phyloP scores from a whole-genome alignment of 139 green algal genomes.

The Auxenochlorella protothecoides region DNA sequence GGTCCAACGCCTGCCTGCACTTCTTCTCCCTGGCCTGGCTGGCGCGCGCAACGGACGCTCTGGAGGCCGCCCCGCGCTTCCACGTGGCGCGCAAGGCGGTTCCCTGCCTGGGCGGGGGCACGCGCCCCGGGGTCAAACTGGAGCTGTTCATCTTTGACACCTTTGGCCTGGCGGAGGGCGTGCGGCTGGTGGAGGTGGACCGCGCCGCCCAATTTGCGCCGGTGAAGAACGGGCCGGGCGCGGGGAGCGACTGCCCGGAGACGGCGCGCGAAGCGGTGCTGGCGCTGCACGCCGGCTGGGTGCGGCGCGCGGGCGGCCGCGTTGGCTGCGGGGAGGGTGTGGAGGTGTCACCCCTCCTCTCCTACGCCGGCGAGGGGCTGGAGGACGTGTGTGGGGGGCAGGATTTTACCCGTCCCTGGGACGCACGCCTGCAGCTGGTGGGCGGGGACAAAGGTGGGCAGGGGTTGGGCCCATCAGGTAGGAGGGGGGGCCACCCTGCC shows the following conservation, averaged over 20 bases:
- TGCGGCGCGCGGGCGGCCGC: conserved; percentile 29
- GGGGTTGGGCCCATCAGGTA: too few relatives aligned
- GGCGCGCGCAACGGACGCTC: conserved; percentile 15
- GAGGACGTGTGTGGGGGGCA: conserved; percentile 22
- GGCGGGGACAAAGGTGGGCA: too few relatives aligned
- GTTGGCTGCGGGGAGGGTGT: conserved; percentile 34
- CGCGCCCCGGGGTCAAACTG: conserved; percentile 58
- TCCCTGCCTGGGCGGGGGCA: conserved; percentile 33
- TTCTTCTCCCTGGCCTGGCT: conserved; percentile 80
- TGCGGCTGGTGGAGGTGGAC: conserved; percentile 49
- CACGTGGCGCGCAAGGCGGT: conserved; percentile 88
- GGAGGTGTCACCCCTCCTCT: conserved; percentile 61
- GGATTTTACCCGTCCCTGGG: conserved; percentile 3
- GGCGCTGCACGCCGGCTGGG: conserved; percentile 50
- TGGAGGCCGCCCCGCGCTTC: conserved; percentile 42
- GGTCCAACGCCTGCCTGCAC: conserved; percentile 95
- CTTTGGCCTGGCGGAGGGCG: conserved; percentile 51
- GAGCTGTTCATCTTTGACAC: conserved; percentile 97
- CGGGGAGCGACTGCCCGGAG: conserved; percentile 63
- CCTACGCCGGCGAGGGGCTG: conserved; percentile 68
- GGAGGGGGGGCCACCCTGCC: too few relatives aligned
- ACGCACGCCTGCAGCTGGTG: conserved; percentile 11
- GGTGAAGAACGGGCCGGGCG: conserved; percentile 75
- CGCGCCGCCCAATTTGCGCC: conserved; percentile 73
- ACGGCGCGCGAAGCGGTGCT: conserved; percentile 66